Conservation (phyloP, 2,329 filamentous ascomycete species). For the Pyricularia grisea region DNA sequence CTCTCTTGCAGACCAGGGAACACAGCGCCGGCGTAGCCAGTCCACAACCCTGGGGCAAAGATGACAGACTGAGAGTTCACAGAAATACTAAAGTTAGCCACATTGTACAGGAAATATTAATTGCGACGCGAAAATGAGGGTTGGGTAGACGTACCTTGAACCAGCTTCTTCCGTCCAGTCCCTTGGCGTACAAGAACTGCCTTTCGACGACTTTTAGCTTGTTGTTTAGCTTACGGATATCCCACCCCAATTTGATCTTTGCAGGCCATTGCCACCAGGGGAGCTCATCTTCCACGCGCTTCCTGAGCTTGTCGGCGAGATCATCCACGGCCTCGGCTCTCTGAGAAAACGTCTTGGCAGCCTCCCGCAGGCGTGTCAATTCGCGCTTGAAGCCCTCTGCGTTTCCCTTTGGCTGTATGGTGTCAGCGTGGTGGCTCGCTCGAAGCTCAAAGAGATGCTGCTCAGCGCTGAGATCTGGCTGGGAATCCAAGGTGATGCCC, state of each 20-base stretch:
- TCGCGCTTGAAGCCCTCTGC: slow-evolving; percentile 13
- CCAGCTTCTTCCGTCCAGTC: slow-evolving; percentile 73
- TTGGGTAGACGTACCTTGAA: slow-evolving; percentile 54
- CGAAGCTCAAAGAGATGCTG: slow-evolving; percentile 25
- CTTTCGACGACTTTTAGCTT: slow-evolving; percentile 82
- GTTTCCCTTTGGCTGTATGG: slow-evolving; percentile 1
- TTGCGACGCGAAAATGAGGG: slow-evolving; percentile 9
- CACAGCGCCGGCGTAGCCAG: slow-evolving; percentile 71
- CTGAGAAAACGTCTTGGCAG: slow-evolving; percentile 20
- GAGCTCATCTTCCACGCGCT: slow-evolving; percentile 36
- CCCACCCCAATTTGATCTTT: slow-evolving; percentile 41
- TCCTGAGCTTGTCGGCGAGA: slow-evolving; percentile 26
- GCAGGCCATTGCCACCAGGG: slow-evolving; percentile 74
- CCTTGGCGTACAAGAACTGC: slow-evolving; percentile 64
- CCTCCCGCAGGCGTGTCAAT: slow-evolving; percentile 21
- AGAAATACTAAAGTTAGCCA: background rate
- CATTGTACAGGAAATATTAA: background rate
- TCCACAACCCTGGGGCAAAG: slow-evolving; percentile 67
- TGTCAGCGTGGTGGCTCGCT: slow-evolving; percentile 11
- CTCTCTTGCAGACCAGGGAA: slow-evolving; percentile 55
- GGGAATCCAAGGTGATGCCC: slow-evolving; percentile 8
- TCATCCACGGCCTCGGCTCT: slow-evolving; percentile 35
- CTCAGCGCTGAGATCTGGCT: slow-evolving; percentile 14
- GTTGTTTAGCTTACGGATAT: slow-evolving; percentile 57
- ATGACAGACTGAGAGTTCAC: slow-evolving; percentile 5